Evolutionary conservation across 2,329 filamentous ascomycete species (phyloP).

Genomic region (Fusarium solani-melongenae): DNA sequence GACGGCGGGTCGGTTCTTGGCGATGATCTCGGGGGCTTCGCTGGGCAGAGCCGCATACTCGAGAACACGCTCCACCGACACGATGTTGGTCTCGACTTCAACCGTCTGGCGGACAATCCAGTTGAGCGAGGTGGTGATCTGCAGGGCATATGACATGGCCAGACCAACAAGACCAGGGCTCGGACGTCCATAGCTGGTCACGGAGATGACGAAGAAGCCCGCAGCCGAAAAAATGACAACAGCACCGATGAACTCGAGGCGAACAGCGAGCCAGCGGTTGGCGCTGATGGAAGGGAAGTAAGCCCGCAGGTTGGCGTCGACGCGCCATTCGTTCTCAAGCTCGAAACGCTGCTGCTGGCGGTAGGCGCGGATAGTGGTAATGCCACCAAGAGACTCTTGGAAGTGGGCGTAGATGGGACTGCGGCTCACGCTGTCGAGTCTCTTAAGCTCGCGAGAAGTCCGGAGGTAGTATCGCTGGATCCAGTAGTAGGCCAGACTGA

Average conservation of each 20-base stretch:
- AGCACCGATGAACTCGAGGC: conserved; percentile 94
- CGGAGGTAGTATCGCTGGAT: conserved; percentile 98
- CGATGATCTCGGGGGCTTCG: conserved; percentile 94
- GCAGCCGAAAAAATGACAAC: conserved; percentile 92
- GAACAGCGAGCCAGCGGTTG: conserved; percentile 92
- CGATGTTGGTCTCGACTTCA: conserved; percentile 99
- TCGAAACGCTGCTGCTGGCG: conserved; percentile 88
- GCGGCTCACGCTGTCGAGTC: conserved; percentile 92
- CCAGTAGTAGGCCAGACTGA: conserved; percentile 85
- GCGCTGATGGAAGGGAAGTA: conserved; percentile 97
- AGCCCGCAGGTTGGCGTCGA: conserved; percentile 92
- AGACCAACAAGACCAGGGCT: conserved; percentile 85
- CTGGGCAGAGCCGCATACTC: conserved; percentile 93
- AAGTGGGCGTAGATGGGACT: conserved; percentile 99
- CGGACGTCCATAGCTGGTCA: conserved; percentile 73
- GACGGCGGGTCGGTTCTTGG: conserved; percentile 84
- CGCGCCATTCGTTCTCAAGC: conserved; percentile 95
- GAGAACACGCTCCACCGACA: conserved; percentile 95
- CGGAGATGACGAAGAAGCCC: conserved; percentile 82
- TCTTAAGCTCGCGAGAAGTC: conserved; percentile 95
- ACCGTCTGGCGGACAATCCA: conserved; percentile 99
- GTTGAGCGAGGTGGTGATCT: conserved; percentile 97
- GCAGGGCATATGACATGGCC: conserved; percentile 95
- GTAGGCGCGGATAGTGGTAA: conserved; percentile 96
- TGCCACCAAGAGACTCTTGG: conserved; percentile 93